Evolutionary conservation across 1,284 basidiomycete species (phyloP).

Genomic region (Papiliotrema laurentii): DNA sequence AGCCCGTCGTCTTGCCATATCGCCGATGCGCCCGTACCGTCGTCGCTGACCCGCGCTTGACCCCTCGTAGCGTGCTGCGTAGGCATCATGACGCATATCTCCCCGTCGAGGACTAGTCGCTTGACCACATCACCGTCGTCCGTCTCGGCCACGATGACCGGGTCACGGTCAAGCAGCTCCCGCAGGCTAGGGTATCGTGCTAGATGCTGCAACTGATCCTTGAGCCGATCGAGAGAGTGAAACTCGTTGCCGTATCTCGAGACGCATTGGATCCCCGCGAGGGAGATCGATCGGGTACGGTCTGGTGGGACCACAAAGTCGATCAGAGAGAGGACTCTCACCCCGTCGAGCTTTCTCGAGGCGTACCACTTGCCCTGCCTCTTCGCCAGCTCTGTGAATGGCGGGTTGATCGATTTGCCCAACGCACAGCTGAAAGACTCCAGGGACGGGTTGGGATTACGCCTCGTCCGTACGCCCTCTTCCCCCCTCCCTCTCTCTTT

Average conservation of each 20-base stretch:
- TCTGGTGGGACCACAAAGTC: slow-evolving; percentile 21
- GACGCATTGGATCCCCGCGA: slow-evolving; percentile 18
- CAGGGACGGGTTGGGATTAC: not conserved
- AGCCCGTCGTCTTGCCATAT: slow-evolving; percentile 26
- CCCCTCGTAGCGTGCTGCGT: not conserved
- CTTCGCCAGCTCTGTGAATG: slow-evolving; percentile 14
- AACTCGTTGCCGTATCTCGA: slow-evolving; percentile 39
- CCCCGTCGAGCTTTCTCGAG: slow-evolving; percentile 45
- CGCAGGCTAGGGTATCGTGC: slow-evolving; percentile 9
- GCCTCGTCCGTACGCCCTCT: too few relatives aligned
- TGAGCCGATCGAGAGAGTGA: slow-evolving; percentile 23
- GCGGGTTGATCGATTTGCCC: slow-evolving; percentile 27
- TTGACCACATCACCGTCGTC: slow-evolving; percentile 16
- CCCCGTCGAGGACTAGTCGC: slow-evolving; percentile 44
- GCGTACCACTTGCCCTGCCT: slow-evolving; percentile 30
- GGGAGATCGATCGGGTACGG: not conserved
- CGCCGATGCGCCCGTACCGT: slow-evolving; percentile 1
- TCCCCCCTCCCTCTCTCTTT: too few relatives aligned
- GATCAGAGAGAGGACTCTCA: slow-evolving; percentile 35
- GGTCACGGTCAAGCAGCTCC: slow-evolving; percentile 17
- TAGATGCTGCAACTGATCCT: slow-evolving; percentile 19
- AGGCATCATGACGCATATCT: slow-evolving; percentile 41
- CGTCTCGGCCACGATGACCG: slow-evolving; percentile 2
- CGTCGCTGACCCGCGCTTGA: not conserved
- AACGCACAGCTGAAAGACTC: slow-evolving; percentile 28